Conservation (phyloP, 1,284 basidiomycete genomes). For the Neotropicomus parvogracilis region DNA sequence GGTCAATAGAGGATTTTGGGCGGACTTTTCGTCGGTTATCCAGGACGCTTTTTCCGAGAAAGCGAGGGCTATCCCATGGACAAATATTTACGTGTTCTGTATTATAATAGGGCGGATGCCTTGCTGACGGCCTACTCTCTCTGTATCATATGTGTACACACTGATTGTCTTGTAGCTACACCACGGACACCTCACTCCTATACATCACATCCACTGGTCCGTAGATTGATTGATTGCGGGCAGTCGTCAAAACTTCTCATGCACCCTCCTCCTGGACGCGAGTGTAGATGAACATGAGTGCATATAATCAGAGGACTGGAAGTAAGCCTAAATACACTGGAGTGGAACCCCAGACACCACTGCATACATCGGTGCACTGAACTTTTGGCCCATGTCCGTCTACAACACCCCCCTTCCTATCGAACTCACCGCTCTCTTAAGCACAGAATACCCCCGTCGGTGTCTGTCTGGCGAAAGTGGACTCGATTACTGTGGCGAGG, state of each 20-base stretch:
- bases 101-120: constrained; percentile 6
- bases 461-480: constrained; percentile 19
- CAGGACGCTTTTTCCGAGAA: constrained; percentile 4
- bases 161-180: constrained; percentile 7
- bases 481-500: constrained; percentile 46
- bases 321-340: neutral
- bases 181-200: constrained; percentile 8
- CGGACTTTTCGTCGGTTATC: neutral
- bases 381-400: constrained; percentile 81
- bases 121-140: neutral
- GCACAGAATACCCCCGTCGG: constrained; percentile 40
- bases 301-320: too few species aligned
- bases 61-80: neutral
- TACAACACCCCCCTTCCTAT: constrained; percentile 59
- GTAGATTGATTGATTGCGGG: too few species aligned
- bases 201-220: neutral
- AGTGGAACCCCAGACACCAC: constrained; percentile 1
- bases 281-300: too few species aligned
- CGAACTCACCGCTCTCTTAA: constrained; percentile 39
- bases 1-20: too few species aligned
- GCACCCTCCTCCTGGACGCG: neutral
- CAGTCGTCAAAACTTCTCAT: too few species aligned
- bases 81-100: neutral
- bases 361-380: too few species aligned
- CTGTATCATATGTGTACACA: constrained; percentile 1